phyloP scores from a whole-genome alignment of 2,329 filamentous ascomycete genomes.

The Pyrenochaeta sp. region DNA sequence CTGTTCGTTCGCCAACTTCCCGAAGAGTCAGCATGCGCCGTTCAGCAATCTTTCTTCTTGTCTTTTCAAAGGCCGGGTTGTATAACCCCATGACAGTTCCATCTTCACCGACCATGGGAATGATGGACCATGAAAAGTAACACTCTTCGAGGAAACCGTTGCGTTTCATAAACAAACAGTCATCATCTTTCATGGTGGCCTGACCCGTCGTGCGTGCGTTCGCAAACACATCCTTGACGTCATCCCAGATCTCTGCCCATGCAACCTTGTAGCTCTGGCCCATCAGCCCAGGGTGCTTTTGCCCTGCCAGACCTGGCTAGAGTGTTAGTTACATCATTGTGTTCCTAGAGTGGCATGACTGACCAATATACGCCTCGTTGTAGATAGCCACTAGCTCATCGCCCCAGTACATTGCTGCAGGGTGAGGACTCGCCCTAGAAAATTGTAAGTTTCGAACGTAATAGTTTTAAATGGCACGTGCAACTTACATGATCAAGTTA shows the following conservation, averaged over 20 bases:
- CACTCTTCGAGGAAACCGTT: slow-evolving; percentile 78
- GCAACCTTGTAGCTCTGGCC: slow-evolving; percentile 73
- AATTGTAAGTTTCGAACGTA: slow-evolving; percentile 6
- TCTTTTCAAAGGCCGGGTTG: slow-evolving; percentile 85
- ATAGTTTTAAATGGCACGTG: background rate
- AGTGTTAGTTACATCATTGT: slow-evolving; percentile 2
- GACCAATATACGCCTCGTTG: slow-evolving; percentile 71
- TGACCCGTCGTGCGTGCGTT: slow-evolving; percentile 75
- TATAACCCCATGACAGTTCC: slow-evolving; percentile 79
- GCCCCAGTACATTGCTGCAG: slow-evolving; percentile 83
- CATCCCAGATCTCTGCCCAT: slow-evolving; percentile 79
- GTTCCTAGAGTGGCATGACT: background rate
- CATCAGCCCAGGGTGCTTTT: slow-evolving; percentile 81
- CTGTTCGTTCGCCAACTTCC: slow-evolving; percentile 79
- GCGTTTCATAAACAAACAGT: slow-evolving; percentile 75
- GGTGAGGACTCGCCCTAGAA: slow-evolving; percentile 53
- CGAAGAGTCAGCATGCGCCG: slow-evolving; percentile 80
- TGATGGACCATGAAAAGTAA: slow-evolving; percentile 84
- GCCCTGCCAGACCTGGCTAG: slow-evolving; percentile 66
- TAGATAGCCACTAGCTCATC: slow-evolving; percentile 73
- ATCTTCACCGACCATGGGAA: slow-evolving; percentile 77
- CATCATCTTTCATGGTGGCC: slow-evolving; percentile 85
- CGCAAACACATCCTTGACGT: slow-evolving; percentile 73
- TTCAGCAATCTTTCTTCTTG: slow-evolving; percentile 78
- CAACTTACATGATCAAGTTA: slow-evolving; percentile 74